A percentile compares a stretch with the other conserved stretches of the same genome.
Evolutionary conservation across 2,329 filamentous ascomycete genomes (phyloP).

Genomic region (Colletotrichum sp.): DNA sequence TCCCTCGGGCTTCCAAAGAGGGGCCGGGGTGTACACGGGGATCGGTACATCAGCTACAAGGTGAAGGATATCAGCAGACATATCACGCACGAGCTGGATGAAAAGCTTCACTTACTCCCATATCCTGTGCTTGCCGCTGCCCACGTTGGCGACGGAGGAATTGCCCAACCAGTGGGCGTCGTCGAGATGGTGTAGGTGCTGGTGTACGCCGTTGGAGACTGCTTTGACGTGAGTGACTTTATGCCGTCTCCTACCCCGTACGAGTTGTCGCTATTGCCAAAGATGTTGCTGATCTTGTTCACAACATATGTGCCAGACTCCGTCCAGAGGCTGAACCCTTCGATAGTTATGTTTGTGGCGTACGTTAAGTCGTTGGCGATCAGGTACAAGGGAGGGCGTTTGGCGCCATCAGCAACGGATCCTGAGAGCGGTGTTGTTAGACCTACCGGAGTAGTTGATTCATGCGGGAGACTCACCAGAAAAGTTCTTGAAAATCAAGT

Average conservation of each 20-base stretch:
- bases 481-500: background rate
- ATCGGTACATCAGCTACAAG: background rate
- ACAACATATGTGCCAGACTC: background rate
- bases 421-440: background rate
- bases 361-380: background rate
- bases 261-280: background rate
- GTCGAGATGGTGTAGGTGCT: background rate
- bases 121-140: background rate
- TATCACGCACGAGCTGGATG: background rate
- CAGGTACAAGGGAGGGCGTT: background rate
- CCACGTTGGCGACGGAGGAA: background rate
- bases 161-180: background rate
- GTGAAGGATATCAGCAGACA: background rate
- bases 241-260: background rate
- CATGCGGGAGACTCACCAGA: background rate
- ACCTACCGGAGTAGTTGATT: rapidly evolving
- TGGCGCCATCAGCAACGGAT: background rate
- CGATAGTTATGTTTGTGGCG: background rate
- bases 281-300: background rate
- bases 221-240: background rate
- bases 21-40: background rate
- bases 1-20: background rate
- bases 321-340: background rate
- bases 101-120: background rate
- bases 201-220: background rate